Evolutionary conservation across 1,284 basidiomycete genomes (phyloP).

Genomic region (Trametes hirsuta): DNA sequence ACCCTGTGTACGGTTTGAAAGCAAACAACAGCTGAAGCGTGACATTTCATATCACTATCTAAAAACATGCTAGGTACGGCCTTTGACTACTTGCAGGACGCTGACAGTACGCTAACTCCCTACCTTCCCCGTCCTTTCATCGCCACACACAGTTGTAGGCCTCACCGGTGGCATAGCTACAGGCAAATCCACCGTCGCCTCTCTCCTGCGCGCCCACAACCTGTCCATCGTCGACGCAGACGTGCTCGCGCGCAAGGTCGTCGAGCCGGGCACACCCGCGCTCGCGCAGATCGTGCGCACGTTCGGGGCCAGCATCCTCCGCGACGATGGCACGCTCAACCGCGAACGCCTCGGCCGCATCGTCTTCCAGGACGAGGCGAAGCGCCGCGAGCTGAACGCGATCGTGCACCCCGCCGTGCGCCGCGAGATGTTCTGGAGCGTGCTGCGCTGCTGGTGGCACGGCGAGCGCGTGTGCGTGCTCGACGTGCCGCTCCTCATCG

Average conservation of each 20-base stretch:
- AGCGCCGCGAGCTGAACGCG: slow-evolving; percentile 77
- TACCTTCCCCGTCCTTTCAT: neutral
- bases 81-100: neutral
- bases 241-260: slow-evolving; percentile 85
- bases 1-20: neutral
- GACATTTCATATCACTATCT: neutral
- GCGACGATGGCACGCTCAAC: slow-evolving; percentile 76
- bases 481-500: slow-evolving; percentile 94
- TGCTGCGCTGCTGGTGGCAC: slow-evolving; percentile 75
- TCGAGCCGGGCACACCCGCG: slow-evolving; percentile 82
- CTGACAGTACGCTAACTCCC: neutral
- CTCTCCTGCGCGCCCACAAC: slow-evolving; percentile 63
- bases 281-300: slow-evolving; percentile 68
- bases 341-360: slow-evolving; percentile 84
- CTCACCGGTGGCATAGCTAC: slow-evolving; percentile 97
- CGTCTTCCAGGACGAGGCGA: slow-evolving; percentile 79
- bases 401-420: slow-evolving; percentile 93
- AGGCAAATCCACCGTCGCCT: slow-evolving; percentile 93
- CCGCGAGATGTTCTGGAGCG: slow-evolving; percentile 70
- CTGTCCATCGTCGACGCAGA: slow-evolving; percentile 94
- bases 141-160: slow-evolving; percentile 73
- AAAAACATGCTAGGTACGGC: slow-evolving; percentile 22
- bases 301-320: slow-evolving; percentile 77
- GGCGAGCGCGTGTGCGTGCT: slow-evolving; percentile 84
- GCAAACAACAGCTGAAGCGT: neutral